Base-by-base conservation (phyloP, 2,329 filamentous ascomycete genomes). In the Cercospora sp. region DNA sequence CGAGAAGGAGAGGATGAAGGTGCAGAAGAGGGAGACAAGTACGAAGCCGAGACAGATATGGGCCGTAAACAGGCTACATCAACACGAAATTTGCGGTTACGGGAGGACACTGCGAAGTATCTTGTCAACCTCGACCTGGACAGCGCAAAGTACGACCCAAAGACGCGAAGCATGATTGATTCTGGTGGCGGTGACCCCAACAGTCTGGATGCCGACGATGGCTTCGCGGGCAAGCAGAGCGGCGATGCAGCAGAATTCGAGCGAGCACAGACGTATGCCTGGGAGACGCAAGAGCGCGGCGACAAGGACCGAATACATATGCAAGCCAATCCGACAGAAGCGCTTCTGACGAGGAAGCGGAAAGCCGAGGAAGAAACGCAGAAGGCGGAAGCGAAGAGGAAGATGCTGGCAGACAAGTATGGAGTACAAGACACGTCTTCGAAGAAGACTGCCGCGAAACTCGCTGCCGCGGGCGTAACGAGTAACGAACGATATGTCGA, bases 71-170 rank as follows among this genome's bases (percentile, higher is more conserved):
- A 97, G 79, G 91, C 91, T 73, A 97, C 93, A 23, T 91, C 93
- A 6, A 97, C 95, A 1, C 87, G 93, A 67, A 96, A 98, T 77
- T 84, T 99, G 66, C 89, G 95, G 70, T 89, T 99, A 78, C 88
- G 95, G 79, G 95, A 99, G 81, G 95, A 99, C 79, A 99, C 95
- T 0, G 95, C 95, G 23, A 98, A 97, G 77, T 99, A 99, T 78
- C 85, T 99, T 2, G 83, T 97, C 8, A 98, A 98, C 77, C 87
- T 99, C 30, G 95, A 99, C 77, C 85, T 97, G 2, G 95, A 99
- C 76, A 97, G 94, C 1, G 95, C 96, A 1, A 96, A 96, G 79
- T 99, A 99, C 81, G 94, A 99, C 76, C 95, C 95, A 0, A 99
- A 99, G 79, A 97, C 94, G 12, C 87, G 95, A 74, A 90, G 91